Evolutionary conservation across 2,329 filamentous ascomycete genomes (phyloP), one percentile per base, ranked within the genome.

Genomic region (Trichoderma sp.): DNA sequence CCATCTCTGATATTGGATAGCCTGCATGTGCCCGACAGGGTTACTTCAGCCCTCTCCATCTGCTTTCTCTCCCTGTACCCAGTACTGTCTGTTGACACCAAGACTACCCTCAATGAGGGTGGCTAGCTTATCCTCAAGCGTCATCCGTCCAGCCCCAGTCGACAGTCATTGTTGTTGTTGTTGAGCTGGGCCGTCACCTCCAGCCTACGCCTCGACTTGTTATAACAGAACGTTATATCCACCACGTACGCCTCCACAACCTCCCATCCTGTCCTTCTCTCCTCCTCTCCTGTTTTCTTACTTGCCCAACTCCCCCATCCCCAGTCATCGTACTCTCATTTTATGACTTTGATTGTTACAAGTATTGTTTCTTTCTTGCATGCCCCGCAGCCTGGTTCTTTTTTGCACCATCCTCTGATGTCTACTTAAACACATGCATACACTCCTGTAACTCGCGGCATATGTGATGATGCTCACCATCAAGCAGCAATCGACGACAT

Each of bases 401-500:
- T 68, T 73, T 65, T 72, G 69, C 75, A 73, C 71, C 31, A 62
- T 72, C 29, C 12, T 53, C 65, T 63, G 69, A 31, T 77, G 56
- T 33, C 62, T 64, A 62, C 75, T 56, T 73, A 41, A 74, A 35
- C 80, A 78, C 80, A 83, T 82, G 79, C 78, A 77, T 77, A 77
- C 77, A 77, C 79, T 80, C 79, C 76, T 76, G 78, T 79, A 78
- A 77, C 77, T 77, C 76, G 79, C 77, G 76, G 80, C 77, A 78
- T 80, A 81, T 81, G 81, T 80, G 84, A 90, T 85, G 85, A 91
- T 91, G 89, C 89, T 91, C 86, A 91, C 89, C 84, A 84, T 88
- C 82, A 90, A 87, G 85, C 89, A 91, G 88, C 88, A 88, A 85
- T 84, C 85, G 82, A 86, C 87, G 83, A 86, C 87, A 79, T 88